phyloP scores from a whole-genome alignment of 2,329 filamentous ascomycete genomes.

The Colletotrichum tropicicola region DNA sequence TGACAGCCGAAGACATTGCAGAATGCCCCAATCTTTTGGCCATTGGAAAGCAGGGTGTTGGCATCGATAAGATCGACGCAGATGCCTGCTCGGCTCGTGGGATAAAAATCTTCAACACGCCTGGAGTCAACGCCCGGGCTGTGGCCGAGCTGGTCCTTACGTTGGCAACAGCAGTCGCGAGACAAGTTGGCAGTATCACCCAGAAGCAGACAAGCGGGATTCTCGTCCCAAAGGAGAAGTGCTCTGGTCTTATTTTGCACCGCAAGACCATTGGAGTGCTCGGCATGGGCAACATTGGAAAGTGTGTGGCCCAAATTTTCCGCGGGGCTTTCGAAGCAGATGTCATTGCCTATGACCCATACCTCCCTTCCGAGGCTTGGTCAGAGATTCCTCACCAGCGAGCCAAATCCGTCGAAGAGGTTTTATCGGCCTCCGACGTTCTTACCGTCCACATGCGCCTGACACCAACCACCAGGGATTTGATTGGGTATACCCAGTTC shows the following conservation, averaged over 20 bases:
- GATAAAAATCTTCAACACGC: constrained; percentile 57
- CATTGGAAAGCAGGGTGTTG: constrained; percentile 57
- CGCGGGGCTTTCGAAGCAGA: constrained; percentile 43
- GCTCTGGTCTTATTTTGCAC: constrained; percentile 46
- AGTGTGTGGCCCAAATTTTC: constrained; percentile 45
- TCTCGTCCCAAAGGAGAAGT: constrained; percentile 48
- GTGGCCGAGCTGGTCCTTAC: constrained; percentile 50
- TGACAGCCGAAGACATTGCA: constrained; percentile 49
- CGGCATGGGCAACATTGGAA: constrained; percentile 50
- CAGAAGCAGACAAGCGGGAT: constrained; percentile 39
- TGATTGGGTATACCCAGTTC: constrained; percentile 43
- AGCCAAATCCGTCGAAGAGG: constrained; percentile 40
- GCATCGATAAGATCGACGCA: constrained; percentile 55
- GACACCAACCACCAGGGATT: constrained; percentile 39
- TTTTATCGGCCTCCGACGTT: constrained; percentile 43
- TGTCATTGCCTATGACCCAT: constrained; percentile 47
- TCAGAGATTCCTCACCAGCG: constrained; percentile 41
- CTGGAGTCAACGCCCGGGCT: constrained; percentile 52
- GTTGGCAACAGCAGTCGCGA: constrained; percentile 44
- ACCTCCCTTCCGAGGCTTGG: constrained; percentile 42
- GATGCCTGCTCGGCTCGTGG: constrained; percentile 46
- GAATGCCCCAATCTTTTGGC: constrained; percentile 46
- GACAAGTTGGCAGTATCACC: constrained; percentile 41
- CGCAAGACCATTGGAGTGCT: constrained; percentile 46
- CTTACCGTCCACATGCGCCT: constrained; percentile 48